These are phyloP conservation scores for Fonsecaea erecta DNA, from an alignment of 2,329 filamentous ascomycete species.

Conservation along the genomic window DNA sequence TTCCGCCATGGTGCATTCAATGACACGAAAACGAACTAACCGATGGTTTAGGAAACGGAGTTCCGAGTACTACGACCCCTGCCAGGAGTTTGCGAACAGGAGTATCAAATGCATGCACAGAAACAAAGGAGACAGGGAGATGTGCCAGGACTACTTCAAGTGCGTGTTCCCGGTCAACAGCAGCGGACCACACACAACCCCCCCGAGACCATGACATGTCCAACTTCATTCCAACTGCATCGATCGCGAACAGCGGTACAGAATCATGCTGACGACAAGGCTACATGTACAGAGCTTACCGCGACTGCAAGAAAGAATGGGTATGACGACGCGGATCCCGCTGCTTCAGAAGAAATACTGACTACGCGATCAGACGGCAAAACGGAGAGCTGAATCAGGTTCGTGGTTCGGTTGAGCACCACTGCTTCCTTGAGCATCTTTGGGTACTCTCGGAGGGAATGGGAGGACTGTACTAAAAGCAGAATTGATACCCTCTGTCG, in stretches of 20 bases:
- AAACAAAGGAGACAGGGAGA: slow-evolving; percentile 82
- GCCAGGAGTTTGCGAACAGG: slow-evolving; percentile 84
- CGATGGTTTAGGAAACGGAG: slow-evolving; percentile 71
- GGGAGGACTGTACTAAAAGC: slow-evolving; percentile 13
- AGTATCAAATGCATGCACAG: slow-evolving; percentile 88
- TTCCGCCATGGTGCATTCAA: background rate
- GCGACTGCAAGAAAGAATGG: slow-evolving; percentile 94
- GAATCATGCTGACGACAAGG: slow-evolving; percentile 11
- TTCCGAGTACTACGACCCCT: slow-evolving; percentile 93
- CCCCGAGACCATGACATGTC: too few species aligned
- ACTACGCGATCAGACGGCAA: slow-evolving; percentile 23
- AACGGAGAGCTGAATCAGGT: slow-evolving; percentile 28
- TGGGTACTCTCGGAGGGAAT: background rate
- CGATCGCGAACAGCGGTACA: background rate
- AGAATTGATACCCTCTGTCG: slow-evolving; percentile 11
- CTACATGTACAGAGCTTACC: slow-evolving; percentile 70
- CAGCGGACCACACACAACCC: background rate
- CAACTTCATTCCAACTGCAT: background rate
- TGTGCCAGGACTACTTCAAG: slow-evolving; percentile 97
- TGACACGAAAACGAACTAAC: background rate
- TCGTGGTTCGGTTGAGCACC: slow-evolving; percentile 22
- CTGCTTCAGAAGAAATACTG: background rate
- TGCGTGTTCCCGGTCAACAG: slow-evolving; percentile 53
- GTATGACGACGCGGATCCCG: slow-evolving; percentile 58
- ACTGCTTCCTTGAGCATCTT: background rate